A percentile compares a stretch with the other conserved stretches of the same genome.
These are phyloP conservation scores for Capsella rubella DNA, from an alignment of 441 rosid species.

Conservation along the genomic window DNA sequence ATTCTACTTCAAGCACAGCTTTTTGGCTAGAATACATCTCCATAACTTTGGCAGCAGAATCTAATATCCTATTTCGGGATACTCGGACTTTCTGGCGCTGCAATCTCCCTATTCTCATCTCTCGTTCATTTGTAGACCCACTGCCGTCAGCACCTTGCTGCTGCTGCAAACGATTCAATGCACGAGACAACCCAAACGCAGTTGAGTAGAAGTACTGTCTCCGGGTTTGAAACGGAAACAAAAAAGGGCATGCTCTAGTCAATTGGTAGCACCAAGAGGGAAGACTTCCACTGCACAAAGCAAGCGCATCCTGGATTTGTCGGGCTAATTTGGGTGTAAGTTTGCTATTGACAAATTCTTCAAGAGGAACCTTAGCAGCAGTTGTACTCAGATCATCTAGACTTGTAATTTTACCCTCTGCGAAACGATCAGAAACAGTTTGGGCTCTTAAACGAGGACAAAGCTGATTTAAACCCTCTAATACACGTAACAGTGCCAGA, in stretches of 20 bases:
- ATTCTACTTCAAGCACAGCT: constrained; percentile 99
- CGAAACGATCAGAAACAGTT: constrained; percentile 63
- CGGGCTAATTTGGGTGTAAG: constrained; percentile 99
- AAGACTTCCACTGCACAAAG: constrained; percentile 98
- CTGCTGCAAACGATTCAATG: constrained; percentile 97
- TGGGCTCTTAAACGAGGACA: constrained; percentile 88
- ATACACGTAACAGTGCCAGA: constrained; percentile 84
- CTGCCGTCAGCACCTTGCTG: constrained; percentile 99
- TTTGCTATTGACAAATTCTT: constrained; percentile 88
- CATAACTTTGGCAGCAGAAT: constrained; percentile 99
- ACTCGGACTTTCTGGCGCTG: constrained; percentile 99
- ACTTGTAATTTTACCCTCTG: constrained; percentile 71
- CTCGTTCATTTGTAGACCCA: constrained; percentile 88
- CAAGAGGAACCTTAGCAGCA: constrained; percentile 70
- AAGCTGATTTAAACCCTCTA: constrained; percentile 96
- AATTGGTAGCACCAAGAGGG: constrained; percentile 99
- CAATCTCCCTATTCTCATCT: constrained; percentile 92
- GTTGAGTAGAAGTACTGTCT: constrained; percentile 98
- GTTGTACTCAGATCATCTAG: constrained; percentile 63
- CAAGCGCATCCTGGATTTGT: constrained; percentile 99
- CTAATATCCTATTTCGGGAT: constrained; percentile 94
- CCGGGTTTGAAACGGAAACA: constrained; percentile 98
- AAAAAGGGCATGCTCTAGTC: constrained; percentile 96
- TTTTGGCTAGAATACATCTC: constrained; percentile 99
- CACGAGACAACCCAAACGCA: constrained; percentile 99